Evolutionary conservation across 306 rosid genomes (phyloP), one percentile per base, ranked within the genome.

Genomic region (Vigna hirtella): DNA sequence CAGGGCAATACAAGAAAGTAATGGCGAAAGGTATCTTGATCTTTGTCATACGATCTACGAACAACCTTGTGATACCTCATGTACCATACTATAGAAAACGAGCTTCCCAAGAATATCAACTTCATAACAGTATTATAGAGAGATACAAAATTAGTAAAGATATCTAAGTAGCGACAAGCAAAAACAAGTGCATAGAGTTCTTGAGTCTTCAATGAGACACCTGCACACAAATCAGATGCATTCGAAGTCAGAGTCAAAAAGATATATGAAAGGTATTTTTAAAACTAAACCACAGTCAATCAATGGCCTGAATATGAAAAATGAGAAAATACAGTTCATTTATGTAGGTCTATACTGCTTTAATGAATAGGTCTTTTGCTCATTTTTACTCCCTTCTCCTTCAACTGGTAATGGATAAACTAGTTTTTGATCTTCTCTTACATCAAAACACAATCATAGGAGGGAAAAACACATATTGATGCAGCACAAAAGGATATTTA

Each of bases 31-130:
- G 97, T 93, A 68, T 93, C 98, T 63, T 93, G 97, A 72, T 91
- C 97, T 83, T 83, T 93, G 81, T 93, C 97, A 67, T 93, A 93
- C 30, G 98, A 91, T 79, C 97, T 86, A 55, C 92, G 93, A 43
- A 93, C 98, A 69, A 87, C 67, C 81, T 83, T 91, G 81, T 93
- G 98, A 72, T 78, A 87, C 77, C 97, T 82, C 77, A 90, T 93
- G 85, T 93, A 93, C 98, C 97, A 93, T 78, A 93, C 97, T 82
- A 93, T 93, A 65, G 95, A 86, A 84, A 93, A 89, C 59, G 95
- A 90, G 85, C 98, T 93, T 43, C 92, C 97, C 85, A 93, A 84
- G 83, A 91, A 93, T 83, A 93, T 81, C 82, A 93, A 82, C 90
- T 93, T 93, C 98, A 93, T 93, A 22, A 85, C 3, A 43, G 93